A percentile compares a stretch with the other conserved stretches of the same genome.
Evolutionary conservation across 2,329 filamentous ascomycete genomes (phyloP).

Genomic region (Fonsecaea multimorphosa): DNA sequence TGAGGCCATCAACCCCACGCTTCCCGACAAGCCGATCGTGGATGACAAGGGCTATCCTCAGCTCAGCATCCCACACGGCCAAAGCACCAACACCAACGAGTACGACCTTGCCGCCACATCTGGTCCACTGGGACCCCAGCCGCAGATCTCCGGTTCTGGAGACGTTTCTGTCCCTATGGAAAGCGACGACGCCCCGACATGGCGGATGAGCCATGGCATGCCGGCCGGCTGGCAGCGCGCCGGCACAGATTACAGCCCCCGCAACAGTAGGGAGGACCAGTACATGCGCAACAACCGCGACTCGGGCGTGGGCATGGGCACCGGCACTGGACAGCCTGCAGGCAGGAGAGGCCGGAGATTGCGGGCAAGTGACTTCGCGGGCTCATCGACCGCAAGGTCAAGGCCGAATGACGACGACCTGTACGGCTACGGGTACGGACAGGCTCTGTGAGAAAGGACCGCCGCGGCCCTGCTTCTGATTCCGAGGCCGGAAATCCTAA

Average conservation of each 20-base stretch:
- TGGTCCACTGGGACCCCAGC: conserved; percentile 13
- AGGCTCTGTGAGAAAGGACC: conserved; percentile 11
- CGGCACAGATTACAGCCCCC: conserved; percentile 12
- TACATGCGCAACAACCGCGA: conserved; percentile 9
- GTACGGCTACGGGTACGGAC: conserved; percentile 6
- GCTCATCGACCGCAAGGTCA: background rate
- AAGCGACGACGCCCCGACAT: conserved; percentile 27
- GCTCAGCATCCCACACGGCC: conserved; percentile 25
- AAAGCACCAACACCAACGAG: conserved; percentile 20
- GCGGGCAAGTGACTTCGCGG: conserved; percentile 22
- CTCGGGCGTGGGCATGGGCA: conserved; percentile 3
- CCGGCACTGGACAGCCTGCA: background rate
- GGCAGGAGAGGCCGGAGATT: conserved; percentile 7
- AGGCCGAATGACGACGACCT: conserved; percentile 3
- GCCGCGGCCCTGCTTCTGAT: too few species aligned
- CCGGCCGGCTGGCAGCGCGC: conserved; percentile 34
- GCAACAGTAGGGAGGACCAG: conserved; percentile 20
- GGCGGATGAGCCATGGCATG: conserved; percentile 32
- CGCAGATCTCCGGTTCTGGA: background rate
- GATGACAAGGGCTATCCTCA: conserved; percentile 34
- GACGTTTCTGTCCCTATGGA: background rate
- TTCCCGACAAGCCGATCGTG: conserved; percentile 16
- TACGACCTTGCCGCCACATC: conserved; percentile 10
- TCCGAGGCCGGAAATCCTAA: background rate
- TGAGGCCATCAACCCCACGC: background rate